Evolutionary conservation across 148 eudicot genomes (phyloP).

Genomic region (Amaranthus cruentus): DNA sequence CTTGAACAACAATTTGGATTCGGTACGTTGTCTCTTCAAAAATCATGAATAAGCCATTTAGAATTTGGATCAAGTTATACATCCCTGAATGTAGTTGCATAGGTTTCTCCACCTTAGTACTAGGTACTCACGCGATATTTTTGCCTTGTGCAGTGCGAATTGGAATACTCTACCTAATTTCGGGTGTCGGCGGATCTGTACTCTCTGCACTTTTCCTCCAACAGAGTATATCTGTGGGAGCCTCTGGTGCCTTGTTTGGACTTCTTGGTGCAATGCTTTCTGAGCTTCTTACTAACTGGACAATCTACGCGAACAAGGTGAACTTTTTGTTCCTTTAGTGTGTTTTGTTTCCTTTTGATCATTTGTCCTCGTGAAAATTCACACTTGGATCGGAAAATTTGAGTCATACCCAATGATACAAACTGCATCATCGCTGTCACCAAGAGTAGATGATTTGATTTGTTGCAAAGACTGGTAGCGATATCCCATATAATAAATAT

Average conservation of each 20-base stretch:
- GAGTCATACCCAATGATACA: too few species aligned
- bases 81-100: not conserved
- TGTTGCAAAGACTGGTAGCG: too few species aligned
- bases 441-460: too few species aligned
- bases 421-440: too few species aligned
- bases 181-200: conserved; percentile 82
- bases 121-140: not conserved
- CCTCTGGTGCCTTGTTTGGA: conserved; percentile 93
- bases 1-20: conserved; percentile 96
- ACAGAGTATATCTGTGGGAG: conserved; percentile 70
- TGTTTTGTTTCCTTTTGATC: not conserved
- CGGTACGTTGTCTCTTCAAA: conserved; percentile 34
- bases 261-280: conserved; percentile 94
- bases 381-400: too few species aligned
- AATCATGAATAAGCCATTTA: not conserved
- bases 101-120: not conserved
- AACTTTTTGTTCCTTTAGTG: not conserved
- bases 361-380: not conserved
- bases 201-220: conserved; percentile 72
- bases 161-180: conserved; percentile 58
- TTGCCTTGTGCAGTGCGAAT: conserved; percentile 56
- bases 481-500: too few species aligned
- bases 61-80: not conserved
- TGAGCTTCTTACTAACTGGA: conserved; percentile 82
- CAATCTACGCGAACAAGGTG: conserved; percentile 85